Percentiles rank a stretch among this genome's conserved stretches.
Conservation (phyloP, 306 rosid species). For the Trifolium pratense region DNA sequence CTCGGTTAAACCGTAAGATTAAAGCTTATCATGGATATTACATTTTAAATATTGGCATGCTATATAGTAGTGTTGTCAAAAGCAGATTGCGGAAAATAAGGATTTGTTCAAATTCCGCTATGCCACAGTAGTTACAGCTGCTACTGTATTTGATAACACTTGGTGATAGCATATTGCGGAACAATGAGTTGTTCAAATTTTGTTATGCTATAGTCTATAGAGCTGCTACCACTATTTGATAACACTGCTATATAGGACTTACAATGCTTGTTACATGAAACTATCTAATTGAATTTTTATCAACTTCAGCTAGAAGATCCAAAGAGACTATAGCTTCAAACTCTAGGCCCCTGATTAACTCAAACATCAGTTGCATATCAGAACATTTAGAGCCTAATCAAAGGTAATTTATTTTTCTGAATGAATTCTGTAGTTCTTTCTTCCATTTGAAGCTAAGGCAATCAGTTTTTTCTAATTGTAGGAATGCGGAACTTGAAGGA, state of each 20-base stretch:
- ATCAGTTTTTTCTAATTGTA: constrained; percentile 32
- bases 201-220: neutral
- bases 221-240: neutral
- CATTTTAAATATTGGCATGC: neutral
- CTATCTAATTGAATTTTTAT: constrained; percentile 14
- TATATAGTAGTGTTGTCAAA: neutral
- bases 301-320: constrained; percentile 64
- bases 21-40: neutral
- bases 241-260: neutral
- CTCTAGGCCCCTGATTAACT: constrained; percentile 36
- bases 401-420: constrained; percentile 44
- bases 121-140: neutral
- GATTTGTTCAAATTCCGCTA: neutral
- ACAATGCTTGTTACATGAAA: constrained; percentile 25
- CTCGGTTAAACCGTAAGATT: constrained; percentile 66
- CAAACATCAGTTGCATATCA: constrained; percentile 38
- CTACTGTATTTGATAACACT: neutral
- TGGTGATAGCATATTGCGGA: neutral
- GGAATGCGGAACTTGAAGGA: constrained; percentile 50
- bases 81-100: neutral
- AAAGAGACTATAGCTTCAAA: constrained; percentile 51
- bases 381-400: constrained; percentile 43
- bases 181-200: neutral
- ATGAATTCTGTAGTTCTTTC: neutral
- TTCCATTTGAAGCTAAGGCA: constrained; percentile 8